Percentiles rank a stretch among this genome's conserved stretches.
These are phyloP conservation scores for Lomentospora prolificans DNA, from an alignment of 2,329 filamentous ascomycete species.

Conservation along the genomic window DNA sequence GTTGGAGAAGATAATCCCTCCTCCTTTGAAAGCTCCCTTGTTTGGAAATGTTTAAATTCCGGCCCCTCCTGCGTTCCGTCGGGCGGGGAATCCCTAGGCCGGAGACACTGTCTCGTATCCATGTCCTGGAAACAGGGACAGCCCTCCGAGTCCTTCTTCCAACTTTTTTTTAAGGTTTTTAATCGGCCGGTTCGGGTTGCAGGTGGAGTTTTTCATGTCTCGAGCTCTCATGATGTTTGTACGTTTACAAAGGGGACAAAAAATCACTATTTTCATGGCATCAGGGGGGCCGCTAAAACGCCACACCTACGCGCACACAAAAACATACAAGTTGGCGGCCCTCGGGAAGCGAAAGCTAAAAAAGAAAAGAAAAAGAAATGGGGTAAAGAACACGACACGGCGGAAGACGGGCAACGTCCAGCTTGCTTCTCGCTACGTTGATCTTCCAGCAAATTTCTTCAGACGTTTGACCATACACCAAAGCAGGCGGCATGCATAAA, in stretches of 20 bases:
- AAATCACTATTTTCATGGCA: constrained; percentile 1
- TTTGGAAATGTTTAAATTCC: not conserved
- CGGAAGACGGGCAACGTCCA: not conserved
- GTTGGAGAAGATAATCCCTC: not conserved
- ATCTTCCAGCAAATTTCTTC: not conserved
- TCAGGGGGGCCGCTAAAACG: not conserved
- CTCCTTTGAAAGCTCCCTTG: not conserved
- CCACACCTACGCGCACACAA: not conserved
- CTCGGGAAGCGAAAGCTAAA: not conserved
- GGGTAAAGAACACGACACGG: not conserved
- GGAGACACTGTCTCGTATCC: not conserved
- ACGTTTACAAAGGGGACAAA: not conserved
- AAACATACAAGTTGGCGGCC: not conserved
- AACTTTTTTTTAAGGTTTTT: not conserved
- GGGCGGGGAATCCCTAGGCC: not conserved
- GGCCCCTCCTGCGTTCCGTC: not conserved
- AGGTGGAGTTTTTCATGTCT: constrained; percentile 5
- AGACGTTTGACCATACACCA: no score
- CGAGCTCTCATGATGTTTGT: constrained; percentile 5
- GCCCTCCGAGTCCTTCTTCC: not conserved
- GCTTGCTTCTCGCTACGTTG: not conserved
- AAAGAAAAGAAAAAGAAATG: not conserved
- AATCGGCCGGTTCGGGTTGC: not conserved
- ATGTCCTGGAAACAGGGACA: not conserved
- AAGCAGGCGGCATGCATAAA: not conserved